phyloP scores from a whole-genome alignment of 495 filamentous ascomycete species.

The Penicillium tannophilum region DNA sequence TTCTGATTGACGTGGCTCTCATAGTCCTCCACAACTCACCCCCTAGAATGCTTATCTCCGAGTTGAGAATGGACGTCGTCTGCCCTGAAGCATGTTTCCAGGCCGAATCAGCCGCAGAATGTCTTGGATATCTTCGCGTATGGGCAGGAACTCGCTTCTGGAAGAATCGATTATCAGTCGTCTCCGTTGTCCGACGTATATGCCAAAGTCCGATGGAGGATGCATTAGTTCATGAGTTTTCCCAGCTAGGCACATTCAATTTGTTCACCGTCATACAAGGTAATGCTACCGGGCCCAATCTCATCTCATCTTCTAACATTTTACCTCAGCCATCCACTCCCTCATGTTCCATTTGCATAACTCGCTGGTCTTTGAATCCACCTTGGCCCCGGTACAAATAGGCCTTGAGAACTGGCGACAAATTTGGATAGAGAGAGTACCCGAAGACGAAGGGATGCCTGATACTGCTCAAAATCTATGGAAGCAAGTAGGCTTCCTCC shows the following conservation, averaged over 20 bases:
- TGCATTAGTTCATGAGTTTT: constrained; percentile 18
- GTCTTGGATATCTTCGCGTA: constrained; percentile 7
- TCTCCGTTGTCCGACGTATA: constrained; percentile 23
- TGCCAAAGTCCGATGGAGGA: constrained; percentile 23
- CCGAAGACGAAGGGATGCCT: constrained; percentile 27
- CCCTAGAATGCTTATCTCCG: constrained; percentile 34
- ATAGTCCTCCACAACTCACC: constrained; percentile 34
- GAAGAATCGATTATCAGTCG: constrained; percentile 23
- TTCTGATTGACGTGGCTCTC: constrained; percentile 32
- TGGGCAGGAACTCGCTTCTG: constrained; percentile 26
- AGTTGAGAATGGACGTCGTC: constrained; percentile 33
- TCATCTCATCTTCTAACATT: neutral
- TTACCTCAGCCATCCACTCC: constrained; percentile 28
- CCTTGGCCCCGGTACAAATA: constrained; percentile 27
- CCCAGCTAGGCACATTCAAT: constrained; percentile 28
- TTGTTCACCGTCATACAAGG: constrained; percentile 31
- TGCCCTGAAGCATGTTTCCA: constrained; percentile 35
- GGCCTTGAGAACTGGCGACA: constrained; percentile 32
- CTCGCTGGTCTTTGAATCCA: constrained; percentile 33
- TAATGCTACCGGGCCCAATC: constrained; percentile 3
- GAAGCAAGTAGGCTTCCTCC: constrained; percentile 32
- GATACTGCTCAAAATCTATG: constrained; percentile 24
- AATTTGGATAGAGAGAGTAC: constrained; percentile 26
- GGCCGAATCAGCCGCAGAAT: constrained; percentile 19
- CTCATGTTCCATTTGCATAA: constrained; percentile 34